Conservation (phyloP, 306 rosid genomes). For the Citrullus amarus region DNA sequence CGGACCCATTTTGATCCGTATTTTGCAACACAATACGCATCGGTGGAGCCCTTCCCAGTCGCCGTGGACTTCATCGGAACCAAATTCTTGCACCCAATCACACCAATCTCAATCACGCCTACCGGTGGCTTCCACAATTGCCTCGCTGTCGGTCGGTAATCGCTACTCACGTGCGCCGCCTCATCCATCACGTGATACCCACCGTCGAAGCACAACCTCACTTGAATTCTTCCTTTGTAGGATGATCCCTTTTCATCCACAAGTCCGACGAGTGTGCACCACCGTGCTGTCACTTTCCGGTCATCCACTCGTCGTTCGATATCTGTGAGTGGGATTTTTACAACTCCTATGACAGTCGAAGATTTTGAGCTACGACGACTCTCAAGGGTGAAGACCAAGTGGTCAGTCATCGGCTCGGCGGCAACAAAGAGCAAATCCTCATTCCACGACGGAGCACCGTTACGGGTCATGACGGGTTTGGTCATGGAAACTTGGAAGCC, state of each 20-base stretch:
- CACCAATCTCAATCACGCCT: slow-evolving; percentile 62
- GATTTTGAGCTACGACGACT: slow-evolving; percentile 28
- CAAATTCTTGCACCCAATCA: slow-evolving; percentile 51
- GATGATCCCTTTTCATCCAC: slow-evolving; percentile 12
- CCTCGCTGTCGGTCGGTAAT: slow-evolving; percentile 80
- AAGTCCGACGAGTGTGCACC: slow-evolving; percentile 43
- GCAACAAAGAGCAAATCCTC: slow-evolving; percentile 71
- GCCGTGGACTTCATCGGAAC: slow-evolving; percentile 52
- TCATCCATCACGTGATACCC: slow-evolving; percentile 98
- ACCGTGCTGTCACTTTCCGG: slow-evolving; percentile 47
- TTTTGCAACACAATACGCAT: slow-evolving; percentile 74
- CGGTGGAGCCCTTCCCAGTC: slow-evolving; percentile 44
- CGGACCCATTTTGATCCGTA: slow-evolving; percentile 83
- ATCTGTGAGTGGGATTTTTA: slow-evolving; percentile 28
- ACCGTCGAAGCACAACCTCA: slow-evolving; percentile 70
- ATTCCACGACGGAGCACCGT: slow-evolving; percentile 51
- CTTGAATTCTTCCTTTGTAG: slow-evolving; percentile 49
- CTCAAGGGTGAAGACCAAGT: slow-evolving; percentile 36
- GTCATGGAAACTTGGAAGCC: slow-evolving; percentile 56
- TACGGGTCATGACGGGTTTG: slow-evolving; percentile 14
- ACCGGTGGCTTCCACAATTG: slow-evolving; percentile 80
- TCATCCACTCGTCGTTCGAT: slow-evolving; percentile 79
- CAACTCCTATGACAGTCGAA: slow-evolving; percentile 21
- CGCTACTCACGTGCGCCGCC: slow-evolving; percentile 66
- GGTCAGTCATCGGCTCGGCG: slow-evolving; percentile 54